phyloP scores from a whole-genome alignment of 768 basidiomycete species.

The Rhizopogon vesiculosus region DNA sequence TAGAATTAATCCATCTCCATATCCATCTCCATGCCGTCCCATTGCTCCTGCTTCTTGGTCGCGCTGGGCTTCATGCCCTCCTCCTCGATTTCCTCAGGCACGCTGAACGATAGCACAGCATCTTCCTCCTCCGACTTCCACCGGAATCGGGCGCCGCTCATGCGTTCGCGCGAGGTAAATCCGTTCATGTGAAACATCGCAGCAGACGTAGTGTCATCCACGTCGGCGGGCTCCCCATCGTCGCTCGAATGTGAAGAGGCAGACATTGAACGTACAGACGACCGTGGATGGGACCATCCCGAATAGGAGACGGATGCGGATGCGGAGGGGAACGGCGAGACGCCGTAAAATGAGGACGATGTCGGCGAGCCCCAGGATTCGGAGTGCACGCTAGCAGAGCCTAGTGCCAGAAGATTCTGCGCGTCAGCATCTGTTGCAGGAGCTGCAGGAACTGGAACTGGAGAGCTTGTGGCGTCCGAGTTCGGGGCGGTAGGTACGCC shows the following conservation, averaged over 20 bases:
- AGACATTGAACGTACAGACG: slow-evolving; percentile 41
- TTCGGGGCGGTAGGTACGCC: slow-evolving; percentile 28
- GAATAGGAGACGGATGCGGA: slow-evolving; percentile 19
- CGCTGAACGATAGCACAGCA: slow-evolving; percentile 32
- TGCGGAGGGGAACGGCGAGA: slow-evolving; percentile 17
- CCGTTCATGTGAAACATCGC: slow-evolving; percentile 9
- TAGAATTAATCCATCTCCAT: slow-evolving; percentile 25
- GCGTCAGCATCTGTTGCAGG: slow-evolving; percentile 19
- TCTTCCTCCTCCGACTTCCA: slow-evolving; percentile 44
- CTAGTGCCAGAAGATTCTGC: slow-evolving; percentile 19
- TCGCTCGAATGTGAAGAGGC: slow-evolving; percentile 36
- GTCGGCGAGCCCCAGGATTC: slow-evolving; percentile 30
- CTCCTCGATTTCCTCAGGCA: slow-evolving; percentile 45
- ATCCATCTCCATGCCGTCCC: slow-evolving; percentile 54
- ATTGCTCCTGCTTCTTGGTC: slow-evolving; percentile 19
- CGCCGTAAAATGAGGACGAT: slow-evolving; percentile 25
- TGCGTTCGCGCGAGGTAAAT: slow-evolving; percentile 22
- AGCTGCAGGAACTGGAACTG: slow-evolving; percentile 29
- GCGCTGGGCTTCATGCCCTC: slow-evolving; percentile 22
- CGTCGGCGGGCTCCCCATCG: slow-evolving; percentile 24
- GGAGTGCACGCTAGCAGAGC: slow-evolving; percentile 18
- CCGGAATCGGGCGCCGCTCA: slow-evolving; percentile 17
- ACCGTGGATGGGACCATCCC: slow-evolving; percentile 53
- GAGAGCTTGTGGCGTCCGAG: slow-evolving; percentile 8
- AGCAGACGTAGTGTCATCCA: slow-evolving; percentile 8